These are phyloP conservation scores for Nicotiana undulata DNA, from an alignment of 257 asterid species.

Conservation along the genomic window DNA sequence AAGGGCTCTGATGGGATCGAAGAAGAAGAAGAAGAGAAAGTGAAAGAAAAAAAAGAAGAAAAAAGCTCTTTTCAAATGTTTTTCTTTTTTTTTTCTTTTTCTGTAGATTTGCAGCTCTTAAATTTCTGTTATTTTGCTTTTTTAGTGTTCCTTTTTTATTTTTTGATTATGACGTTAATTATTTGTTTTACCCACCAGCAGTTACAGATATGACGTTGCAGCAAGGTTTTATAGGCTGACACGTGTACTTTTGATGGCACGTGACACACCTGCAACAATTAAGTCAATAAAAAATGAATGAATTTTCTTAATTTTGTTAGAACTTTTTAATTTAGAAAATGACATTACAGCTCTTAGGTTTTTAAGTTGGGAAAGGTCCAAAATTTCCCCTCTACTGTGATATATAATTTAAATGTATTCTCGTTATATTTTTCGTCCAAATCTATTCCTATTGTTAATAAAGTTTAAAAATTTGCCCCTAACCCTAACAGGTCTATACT, in stretches of 20 bases:
- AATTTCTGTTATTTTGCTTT: background rate
- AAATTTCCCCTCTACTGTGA: too few species aligned
- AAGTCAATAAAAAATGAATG: background rate
- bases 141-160: background rate
- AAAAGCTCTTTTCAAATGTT: background rate
- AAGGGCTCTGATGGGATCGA: constrained; percentile 4
- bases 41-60: background rate
- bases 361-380: too few species aligned
- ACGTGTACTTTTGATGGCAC: background rate
- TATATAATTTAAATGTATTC: too few species aligned
- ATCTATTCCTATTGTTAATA: too few species aligned
- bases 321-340: background rate
- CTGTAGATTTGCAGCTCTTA: background rate
- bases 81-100: background rate
- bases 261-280: too few species aligned
- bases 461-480: too few species aligned
- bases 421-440: too few species aligned
- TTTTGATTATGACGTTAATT: background rate
- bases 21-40: background rate
- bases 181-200: background rate
- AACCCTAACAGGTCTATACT: too few species aligned
- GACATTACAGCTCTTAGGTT: background rate
- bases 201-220: background rate
- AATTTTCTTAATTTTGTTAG: background rate
- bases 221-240: background rate